Conservation (phyloP, 1,284 basidiomycete species). For the Sanghuangporus weigelae region DNA sequence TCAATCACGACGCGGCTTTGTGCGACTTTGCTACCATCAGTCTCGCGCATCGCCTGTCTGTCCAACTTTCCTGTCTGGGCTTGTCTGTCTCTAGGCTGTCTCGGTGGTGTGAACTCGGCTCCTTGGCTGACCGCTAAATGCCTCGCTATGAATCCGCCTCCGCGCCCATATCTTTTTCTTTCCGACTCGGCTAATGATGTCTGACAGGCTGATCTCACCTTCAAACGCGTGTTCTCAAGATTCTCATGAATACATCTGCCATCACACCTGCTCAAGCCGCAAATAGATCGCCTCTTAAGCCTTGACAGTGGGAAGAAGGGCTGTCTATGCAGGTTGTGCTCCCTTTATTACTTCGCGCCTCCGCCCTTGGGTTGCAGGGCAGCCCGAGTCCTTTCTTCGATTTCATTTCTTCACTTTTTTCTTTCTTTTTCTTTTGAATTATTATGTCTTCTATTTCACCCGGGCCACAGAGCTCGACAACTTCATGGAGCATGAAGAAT, state of each 20-base stretch:
- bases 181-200: background rate
- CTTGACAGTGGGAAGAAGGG: background rate
- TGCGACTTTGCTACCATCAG: background rate
- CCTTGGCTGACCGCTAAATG: background rate
- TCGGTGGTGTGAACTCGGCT: background rate
- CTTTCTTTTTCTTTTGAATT: background rate
- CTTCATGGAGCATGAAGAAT: conserved; percentile 14
- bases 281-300: conserved; percentile 11
- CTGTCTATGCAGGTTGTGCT: conserved; percentile 6
- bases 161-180: conserved; percentile 4
- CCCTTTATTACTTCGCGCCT: conserved; percentile 6
- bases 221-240: background rate
- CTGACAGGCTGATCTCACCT: background rate
- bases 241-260: background rate
- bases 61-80: background rate
- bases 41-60: background rate
- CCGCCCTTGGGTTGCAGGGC: conserved; percentile 17
- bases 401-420: conserved; percentile 1
- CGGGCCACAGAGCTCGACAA: background rate
- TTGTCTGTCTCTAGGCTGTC: background rate
- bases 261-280: background rate
- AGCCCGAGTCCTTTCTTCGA: conserved; percentile 10
- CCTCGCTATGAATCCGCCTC: background rate
- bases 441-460: conserved; percentile 11
- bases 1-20: background rate